phyloP scores from a whole-genome alignment of 805 yeast species.

The Schwanniomyces sp. region DNA sequence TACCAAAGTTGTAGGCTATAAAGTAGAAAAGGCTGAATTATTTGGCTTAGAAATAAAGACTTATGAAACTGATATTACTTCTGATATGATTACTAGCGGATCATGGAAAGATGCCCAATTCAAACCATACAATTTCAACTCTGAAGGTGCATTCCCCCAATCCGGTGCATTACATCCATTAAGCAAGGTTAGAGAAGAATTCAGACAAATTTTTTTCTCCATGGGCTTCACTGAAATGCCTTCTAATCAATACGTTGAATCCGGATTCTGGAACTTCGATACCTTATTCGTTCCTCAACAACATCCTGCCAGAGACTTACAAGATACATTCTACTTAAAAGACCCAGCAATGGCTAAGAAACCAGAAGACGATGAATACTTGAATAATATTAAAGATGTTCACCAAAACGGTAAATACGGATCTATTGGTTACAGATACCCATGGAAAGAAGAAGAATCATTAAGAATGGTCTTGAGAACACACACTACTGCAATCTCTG shows the following conservation, averaged over 20 bases:
- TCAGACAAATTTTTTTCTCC: conserved; percentile 94
- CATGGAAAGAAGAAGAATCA: conserved; percentile 93
- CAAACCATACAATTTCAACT: conserved; percentile 94
- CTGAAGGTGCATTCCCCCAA: conserved; percentile 84
- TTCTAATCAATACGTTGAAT: conserved; percentile 94
- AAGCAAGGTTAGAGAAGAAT: conserved; percentile 95
- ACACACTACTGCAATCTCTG: conserved; percentile 94
- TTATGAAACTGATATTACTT: conserved; percentile 89
- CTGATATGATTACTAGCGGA: conserved; percentile 85
- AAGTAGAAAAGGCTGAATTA: conserved; percentile 76
- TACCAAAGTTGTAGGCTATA: conserved; percentile 73
- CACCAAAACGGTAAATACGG: conserved; percentile 91
- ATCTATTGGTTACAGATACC: conserved; percentile 97
- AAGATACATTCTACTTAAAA: conserved; percentile 95
- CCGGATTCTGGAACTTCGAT: conserved; percentile 99
- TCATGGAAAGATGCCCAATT: conserved; percentile 81
- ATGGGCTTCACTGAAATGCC: conserved; percentile 99
- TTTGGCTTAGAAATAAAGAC: conserved; percentile 79
- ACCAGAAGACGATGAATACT: conserved; percentile 80
- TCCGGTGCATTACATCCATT: conserved; percentile 97
- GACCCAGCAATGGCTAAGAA: conserved; percentile 81
- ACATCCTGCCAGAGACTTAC: conserved; percentile 99
- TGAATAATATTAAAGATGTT: conserved; percentile 75
- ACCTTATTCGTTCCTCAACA: conserved; percentile 97
- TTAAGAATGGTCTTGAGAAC: conserved; percentile 92